Evolutionary conservation across 257 asterid genomes (phyloP), one percentile per base, ranked within the genome.

Genomic region (Solanum virginianum): DNA sequence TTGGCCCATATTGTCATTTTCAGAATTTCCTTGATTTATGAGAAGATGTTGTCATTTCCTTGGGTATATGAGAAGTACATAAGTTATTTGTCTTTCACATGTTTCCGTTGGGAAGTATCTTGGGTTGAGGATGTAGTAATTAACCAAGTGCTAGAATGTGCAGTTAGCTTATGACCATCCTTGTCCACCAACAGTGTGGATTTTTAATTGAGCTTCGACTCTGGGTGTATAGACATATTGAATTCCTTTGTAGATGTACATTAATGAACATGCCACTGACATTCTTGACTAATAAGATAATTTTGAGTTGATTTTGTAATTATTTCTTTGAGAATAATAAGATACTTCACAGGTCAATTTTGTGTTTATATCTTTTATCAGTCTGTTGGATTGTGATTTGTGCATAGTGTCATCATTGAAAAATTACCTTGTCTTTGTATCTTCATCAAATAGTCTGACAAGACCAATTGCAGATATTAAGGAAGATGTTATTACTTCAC

Each of bases 401-500:
- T 26, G 63, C 17, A 10, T 77, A 79, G 17, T 79, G 65, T 26
- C 24, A 77, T 79, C 49, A 16, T 53, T 79, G 29, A 79, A 53
- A 49, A 79, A 79, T 26, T 79, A 17, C 24, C 17, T 20, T 79
- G 83, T 36, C 65, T 53, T 79, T 5, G 17, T 79, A 69, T 53
- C 70, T 49, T 60, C 49, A 83, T 53, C 80, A 66, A 54, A 69
- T 68, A 56, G 39, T 74, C 32, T 86, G 43, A 20, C 39, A 57
- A 29, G 57, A 56, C 84, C 81, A 80, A 36, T 88, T 92, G 90
- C 96, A 94, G 99, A 89, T 86, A 86, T 88, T 94, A 87, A 93
- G 92, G 89, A 92, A 89, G 87, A 89, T 93, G 94, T 81, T 94
- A 68, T 92, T 96, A 86, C 92, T 96, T 86, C 98, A 93, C 84